Base-by-base conservation (phyloP, 2,329 filamentous ascomycete species). In the Cordyceps farinosa region DNA sequence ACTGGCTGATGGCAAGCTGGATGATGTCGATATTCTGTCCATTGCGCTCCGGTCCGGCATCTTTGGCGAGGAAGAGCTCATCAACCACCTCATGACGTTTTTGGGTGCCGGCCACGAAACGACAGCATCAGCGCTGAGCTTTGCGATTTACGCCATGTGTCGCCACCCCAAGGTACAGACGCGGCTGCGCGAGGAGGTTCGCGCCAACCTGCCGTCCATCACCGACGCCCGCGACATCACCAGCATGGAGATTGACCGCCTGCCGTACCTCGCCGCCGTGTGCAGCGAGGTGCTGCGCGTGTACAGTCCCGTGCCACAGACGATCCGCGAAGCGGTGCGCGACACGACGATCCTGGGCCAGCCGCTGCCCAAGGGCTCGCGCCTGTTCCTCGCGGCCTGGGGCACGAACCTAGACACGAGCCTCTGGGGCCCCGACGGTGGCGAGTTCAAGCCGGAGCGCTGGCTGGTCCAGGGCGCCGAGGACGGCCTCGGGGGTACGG, bases 71-170 rank as follows among this genome's bases (percentile, higher is more conserved):
- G 87, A 90, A 55, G 86, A 90, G 64, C 83, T 61, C 27, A 36
- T 91, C 1, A 86, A 90, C 69, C 90, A 88, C 29, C 80, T 92
- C 53, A 84, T 86, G 66, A 83, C 86, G 64, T 95, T 96, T 78
- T 84, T 96, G 4, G 89, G 89, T 1, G 92, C 92, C 0, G 89
- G 88, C 30, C 91, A 94, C 73, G 90, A 93, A 73, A 82, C 85
- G 3, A 55, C 50, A n/a, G 59, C 59, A 29, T 54, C 50, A 10
- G 50, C 59, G 40, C 50, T 61, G 22, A 54, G n/a, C 17, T 38
- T 53, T 27, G 86, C 91, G 1, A 84, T 87, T 1, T 83, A 90
- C 27, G 81, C 29, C 30, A 78, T 90, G 61, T 87, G 87, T n/a
- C 42, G 42, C 71, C 75, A 91, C 69, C 87, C 85, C 0, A 80